phyloP scores from a whole-genome alignment of 352 stramenopile species.

The Phytophthora ramorum region DNA sequence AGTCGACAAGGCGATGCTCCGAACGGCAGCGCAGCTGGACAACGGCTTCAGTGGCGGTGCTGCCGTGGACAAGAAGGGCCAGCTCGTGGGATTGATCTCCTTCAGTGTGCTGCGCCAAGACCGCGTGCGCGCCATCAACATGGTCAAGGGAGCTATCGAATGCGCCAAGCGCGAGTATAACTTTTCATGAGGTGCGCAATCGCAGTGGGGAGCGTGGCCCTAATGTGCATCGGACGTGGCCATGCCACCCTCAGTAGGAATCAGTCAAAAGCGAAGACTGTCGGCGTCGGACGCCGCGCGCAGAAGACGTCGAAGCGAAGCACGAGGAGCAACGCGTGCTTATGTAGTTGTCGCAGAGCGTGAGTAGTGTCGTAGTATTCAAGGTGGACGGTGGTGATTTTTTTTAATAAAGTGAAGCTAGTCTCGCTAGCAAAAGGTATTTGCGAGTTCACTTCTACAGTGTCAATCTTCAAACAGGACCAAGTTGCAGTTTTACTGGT shows the following conservation, averaged over 20 bases:
- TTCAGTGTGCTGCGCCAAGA: conserved; percentile 89
- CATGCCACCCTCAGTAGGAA: conserved; percentile 1
- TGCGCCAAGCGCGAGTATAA: conserved; percentile 82
- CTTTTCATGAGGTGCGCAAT: conserved; percentile 50
- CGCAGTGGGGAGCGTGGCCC: conserved; percentile 5
- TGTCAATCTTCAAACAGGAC: no score
- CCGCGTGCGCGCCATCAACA: conserved; percentile 89
- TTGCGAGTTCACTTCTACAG: background rate
- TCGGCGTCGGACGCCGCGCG: background rate
- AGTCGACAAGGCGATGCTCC: conserved; percentile 88
- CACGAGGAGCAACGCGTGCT: conserved; percentile 2
- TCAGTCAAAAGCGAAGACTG: no score
- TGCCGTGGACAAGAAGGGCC: conserved; percentile 86
- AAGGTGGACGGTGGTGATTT: conserved; percentile 31
- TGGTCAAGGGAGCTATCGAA: conserved; percentile 89
- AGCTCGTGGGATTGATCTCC: conserved; percentile 86
- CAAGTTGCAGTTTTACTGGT: background rate
- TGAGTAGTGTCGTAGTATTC: conserved; percentile 43
- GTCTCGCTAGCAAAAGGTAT: conserved; percentile 9
- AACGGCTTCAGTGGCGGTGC: conserved; percentile 88
- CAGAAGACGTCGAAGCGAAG: conserved; percentile 15
- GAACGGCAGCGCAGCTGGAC: conserved; percentile 84
- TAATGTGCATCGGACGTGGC: conserved; percentile 4
- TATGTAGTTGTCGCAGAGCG: conserved; percentile 30
- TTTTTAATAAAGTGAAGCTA: conserved; percentile 27